These are phyloP conservation scores for Flaveria bidentis DNA, from an alignment of 129 eudicot genomes.

Conservation along the genomic window DNA sequence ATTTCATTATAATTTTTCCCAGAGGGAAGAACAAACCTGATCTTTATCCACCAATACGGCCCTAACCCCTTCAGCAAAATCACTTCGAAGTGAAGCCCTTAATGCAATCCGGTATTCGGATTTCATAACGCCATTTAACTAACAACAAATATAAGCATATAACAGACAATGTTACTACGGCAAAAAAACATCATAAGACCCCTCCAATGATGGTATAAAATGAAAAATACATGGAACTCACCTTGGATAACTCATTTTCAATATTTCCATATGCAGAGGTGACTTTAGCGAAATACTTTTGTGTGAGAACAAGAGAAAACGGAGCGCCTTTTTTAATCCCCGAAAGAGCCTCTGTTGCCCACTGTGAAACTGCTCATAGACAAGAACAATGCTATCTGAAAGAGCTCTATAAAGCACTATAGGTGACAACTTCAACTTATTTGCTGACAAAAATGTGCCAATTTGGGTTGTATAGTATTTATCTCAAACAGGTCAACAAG, in stretches of 20 bases:
- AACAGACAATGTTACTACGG: constrained; percentile 7
- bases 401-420: neutral
- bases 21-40: constrained; percentile 61
- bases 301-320: constrained; percentile 77
- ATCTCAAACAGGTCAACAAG: neutral
- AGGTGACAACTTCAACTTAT: neutral
- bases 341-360: constrained; percentile 91
- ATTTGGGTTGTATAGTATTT: neutral
- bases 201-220: neutral
- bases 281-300: constrained; percentile 69
- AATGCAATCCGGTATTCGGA: constrained; percentile 86
- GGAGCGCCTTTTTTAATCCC: constrained; percentile 89
- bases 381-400: neutral
- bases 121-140: constrained; percentile 91
- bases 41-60: constrained; percentile 97
- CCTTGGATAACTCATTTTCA: constrained; percentile 61
- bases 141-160: constrained; percentile 21
- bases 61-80: constrained; percentile 94
- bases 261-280: constrained; percentile 58
- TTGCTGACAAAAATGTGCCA: neutral
- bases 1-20: neutral
- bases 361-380: constrained; percentile 76
- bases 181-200: neutral
- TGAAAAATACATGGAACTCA: constrained; percentile 29
- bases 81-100: constrained; percentile 74